phyloP scores from a whole-genome alignment of 2,329 filamentous ascomycete genomes.

The Ophiobolus disseminans region DNA sequence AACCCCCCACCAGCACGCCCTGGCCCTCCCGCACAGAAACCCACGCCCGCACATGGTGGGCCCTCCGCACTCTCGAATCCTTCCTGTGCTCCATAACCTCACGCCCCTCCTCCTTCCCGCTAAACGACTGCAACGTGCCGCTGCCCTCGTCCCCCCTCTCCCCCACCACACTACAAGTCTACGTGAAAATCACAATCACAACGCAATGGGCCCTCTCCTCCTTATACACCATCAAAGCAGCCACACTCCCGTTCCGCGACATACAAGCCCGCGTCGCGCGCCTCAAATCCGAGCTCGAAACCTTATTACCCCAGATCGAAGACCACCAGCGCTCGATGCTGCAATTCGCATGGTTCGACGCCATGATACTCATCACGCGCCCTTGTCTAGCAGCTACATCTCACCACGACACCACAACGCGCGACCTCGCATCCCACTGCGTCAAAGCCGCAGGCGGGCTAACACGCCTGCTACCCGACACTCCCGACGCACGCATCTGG shows the following conservation, averaged over 20 bases:
- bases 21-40: background rate
- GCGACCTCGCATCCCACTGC: background rate
- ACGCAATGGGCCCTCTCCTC: slow-evolving; percentile 4
- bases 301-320: background rate
- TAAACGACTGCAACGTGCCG: background rate
- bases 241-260: background rate
- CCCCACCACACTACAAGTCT: background rate
- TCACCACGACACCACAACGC: background rate
- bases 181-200: slow-evolving; percentile 2
- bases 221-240: slow-evolving; percentile 7
- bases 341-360: slow-evolving; percentile 5
- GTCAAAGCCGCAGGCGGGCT: slow-evolving; percentile 4
- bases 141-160: background rate
- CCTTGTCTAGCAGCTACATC: slow-evolving; percentile 2
- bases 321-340: slow-evolving; percentile 6
- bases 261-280: background rate
- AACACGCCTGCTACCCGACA: slow-evolving; percentile 1
- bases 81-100: slow-evolving; percentile 3
- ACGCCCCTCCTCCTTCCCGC: slow-evolving; percentile 1
- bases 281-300: slow-evolving; percentile 1
- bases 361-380: slow-evolving; percentile 8
- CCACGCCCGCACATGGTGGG: slow-evolving; percentile 4
- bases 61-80: slow-evolving; percentile 3
- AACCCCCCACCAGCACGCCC: background rate
- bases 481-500: slow-evolving; percentile 3